These are phyloP conservation scores for Podospora pseudopauciseta DNA, from an alignment of 495 filamentous ascomycete species.

Conservation along the genomic window DNA sequence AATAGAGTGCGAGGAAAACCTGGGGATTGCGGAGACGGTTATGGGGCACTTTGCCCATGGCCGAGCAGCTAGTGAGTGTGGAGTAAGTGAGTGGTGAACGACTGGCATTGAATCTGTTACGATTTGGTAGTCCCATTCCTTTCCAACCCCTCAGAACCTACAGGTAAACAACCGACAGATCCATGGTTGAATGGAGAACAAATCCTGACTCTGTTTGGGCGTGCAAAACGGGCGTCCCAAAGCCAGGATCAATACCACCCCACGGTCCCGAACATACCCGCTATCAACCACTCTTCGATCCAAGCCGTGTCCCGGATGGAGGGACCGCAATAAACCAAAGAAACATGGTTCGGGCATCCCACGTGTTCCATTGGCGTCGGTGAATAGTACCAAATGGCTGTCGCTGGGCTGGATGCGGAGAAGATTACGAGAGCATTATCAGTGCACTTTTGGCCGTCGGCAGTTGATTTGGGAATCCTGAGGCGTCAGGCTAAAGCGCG, in stretches of 20 bases:
- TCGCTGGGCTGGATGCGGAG: constrained; percentile 1
- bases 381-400: constrained; percentile 1
- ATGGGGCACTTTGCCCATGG: background rate
- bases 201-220: background rate
- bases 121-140: background rate
- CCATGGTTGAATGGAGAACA: background rate
- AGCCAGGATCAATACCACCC: background rate
- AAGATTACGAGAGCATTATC: constrained; percentile 15
- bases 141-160: background rate
- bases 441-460: background rate
- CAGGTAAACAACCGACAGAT: background rate
- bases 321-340: background rate
- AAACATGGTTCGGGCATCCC: background rate
- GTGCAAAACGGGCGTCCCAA: constrained; percentile 12
- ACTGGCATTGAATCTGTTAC: background rate
- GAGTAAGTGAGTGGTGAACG: background rate
- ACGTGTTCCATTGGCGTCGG: background rate
- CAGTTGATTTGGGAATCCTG: constrained; percentile 10
- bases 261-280: background rate
- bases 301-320: background rate
- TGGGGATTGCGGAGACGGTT: constrained; percentile 4
- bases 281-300: background rate
- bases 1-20: constrained; percentile 18
- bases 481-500: background rate
- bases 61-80: background rate